These are phyloP conservation scores for Daldinia decipiens DNA, from an alignment of 495 filamentous ascomycete genomes.

Conservation along the genomic window DNA sequence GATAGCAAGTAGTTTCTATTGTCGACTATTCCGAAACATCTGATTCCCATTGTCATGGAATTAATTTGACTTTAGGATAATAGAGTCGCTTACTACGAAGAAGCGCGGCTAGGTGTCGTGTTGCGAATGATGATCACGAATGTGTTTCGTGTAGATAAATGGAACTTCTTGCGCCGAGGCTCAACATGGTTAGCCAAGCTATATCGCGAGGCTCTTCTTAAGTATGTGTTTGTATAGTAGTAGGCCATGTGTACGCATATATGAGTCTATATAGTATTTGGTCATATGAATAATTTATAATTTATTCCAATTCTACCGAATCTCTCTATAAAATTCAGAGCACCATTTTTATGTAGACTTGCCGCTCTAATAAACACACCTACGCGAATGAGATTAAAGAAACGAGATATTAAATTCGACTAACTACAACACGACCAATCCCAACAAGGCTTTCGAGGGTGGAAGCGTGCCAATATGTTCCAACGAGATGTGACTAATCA, in stretches of 20 bases:
- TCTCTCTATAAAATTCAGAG: not conserved
- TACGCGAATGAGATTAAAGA: not conserved
- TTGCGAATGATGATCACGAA: not conserved
- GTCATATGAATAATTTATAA: not conserved
- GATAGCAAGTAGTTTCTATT: too few species aligned
- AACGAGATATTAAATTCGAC: not conserved
- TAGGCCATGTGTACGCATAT: too few species aligned
- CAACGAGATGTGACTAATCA: conserved; percentile 31
- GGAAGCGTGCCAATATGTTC: conserved; percentile 3
- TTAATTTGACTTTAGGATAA: too few species aligned
- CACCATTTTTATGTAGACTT: not conserved
- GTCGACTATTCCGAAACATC: too few species aligned
- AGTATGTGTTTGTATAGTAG: not conserved
- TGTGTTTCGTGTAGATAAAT: not conserved
- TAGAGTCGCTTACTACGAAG: not conserved
- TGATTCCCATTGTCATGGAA: too few species aligned
- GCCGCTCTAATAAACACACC: not conserved
- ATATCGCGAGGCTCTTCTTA: not conserved
- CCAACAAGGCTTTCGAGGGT: not conserved
- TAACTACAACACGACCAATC: not conserved
- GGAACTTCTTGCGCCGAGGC: not conserved
- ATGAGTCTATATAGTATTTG: too few species aligned
- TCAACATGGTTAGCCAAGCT: not conserved
- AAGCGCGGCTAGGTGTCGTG: not conserved
- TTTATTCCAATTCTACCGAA: not conserved